Evolutionary conservation across 495 filamentous ascomycete genomes (phyloP), one percentile per base, ranked within the genome.

Genomic region (Aspergillus funiculosus): DNA sequence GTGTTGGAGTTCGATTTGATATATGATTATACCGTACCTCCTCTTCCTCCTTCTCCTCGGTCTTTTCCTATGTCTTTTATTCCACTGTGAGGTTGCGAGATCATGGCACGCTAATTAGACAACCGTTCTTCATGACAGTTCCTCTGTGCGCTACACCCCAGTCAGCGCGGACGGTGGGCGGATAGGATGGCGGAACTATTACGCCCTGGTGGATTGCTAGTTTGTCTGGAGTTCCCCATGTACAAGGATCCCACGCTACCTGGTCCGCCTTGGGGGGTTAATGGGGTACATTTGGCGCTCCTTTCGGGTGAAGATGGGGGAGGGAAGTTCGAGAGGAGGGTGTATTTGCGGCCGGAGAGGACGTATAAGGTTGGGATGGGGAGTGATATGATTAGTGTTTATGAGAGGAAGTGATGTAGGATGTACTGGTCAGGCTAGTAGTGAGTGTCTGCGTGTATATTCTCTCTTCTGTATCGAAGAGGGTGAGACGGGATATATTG

Each of bases 1-100:
- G 60, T 57, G 30, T 63, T 55, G 5, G 59, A 52, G 24, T 88
- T 86, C 60, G 83, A 89, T 67, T 48, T 87, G 8, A 76, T 86
- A n/a, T 87, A 85, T 62, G 85, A 88, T 58, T 87, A 86, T 60
- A 86, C 82, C 6, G 83, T 85, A 62, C 57, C 77, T 54, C 29
- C 24, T 21, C 8, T 37, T 27, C 17, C 13, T 30, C 39, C 22
- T 21, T 2, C 15, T 30, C 17, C 17, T 20, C 9, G 14, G 1
- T 10, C 28, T 30, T 4, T 30, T 4, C 10, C 3, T 30, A 10
- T 30, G 9, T 9, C 28, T 11, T 11, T 9, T 4, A 10, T 30
- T 10, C 14, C 11, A 4, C 3, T 13, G 4, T 13, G 28, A 13
- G 14, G 4, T 9, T 30, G 4, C 28, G 11, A 13, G 28, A 11